Evolutionary conservation across 1,284 basidiomycete genomes (phyloP), one percentile per base, ranked within the genome.

Genomic region (Ceratobasidium sp.): DNA sequence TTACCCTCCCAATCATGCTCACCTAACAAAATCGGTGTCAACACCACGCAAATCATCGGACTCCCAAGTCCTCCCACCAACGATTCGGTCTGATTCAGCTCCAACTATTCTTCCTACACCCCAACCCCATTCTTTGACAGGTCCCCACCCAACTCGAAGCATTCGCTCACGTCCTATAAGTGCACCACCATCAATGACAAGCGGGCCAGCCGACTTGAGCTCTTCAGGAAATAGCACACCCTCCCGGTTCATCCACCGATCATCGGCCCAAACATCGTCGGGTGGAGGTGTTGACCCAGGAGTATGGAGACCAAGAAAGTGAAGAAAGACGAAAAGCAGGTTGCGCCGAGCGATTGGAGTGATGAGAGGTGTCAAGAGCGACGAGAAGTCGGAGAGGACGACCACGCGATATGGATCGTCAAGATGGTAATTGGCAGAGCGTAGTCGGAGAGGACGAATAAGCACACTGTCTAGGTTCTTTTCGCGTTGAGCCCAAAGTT

Each of bases 381-480:
- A 84, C 13, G 88, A 88, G 76, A 98, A 88, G 81, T 98, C 96
- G 60, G 89, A 86, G 82, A 96, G 95, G 17, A 98, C 85, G 28
- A 97, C 87, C 1, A 89, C 89, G 0, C 91, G 86, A 82, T 92
- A 96, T 0, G 95, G 95, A 82, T 97, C 95, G 35, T 87, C 86
- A 10, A 73, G 45, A 35, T 90, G 88, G 13, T 87, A 86, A 6
- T 85, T 86, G 6, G 88, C 87, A 76, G 91, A 88, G 3, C 85
- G 85, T 0, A 90, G 89, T 37, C 92, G 90, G 3, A 87, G 85
- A 10, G 95, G 91, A 0, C 89, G 82, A 35, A 83, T 80, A 26
- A 84, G 82, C 10, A 79, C 78, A 23, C 80, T 81, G 79, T 94
- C 91, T 17, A 85, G 83, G 37, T 81, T 81, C 11, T 81, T 80